Base-by-base conservation (phyloP, 2,329 filamentous ascomycete genomes). In the Colletotrichum kahawae region DNA sequence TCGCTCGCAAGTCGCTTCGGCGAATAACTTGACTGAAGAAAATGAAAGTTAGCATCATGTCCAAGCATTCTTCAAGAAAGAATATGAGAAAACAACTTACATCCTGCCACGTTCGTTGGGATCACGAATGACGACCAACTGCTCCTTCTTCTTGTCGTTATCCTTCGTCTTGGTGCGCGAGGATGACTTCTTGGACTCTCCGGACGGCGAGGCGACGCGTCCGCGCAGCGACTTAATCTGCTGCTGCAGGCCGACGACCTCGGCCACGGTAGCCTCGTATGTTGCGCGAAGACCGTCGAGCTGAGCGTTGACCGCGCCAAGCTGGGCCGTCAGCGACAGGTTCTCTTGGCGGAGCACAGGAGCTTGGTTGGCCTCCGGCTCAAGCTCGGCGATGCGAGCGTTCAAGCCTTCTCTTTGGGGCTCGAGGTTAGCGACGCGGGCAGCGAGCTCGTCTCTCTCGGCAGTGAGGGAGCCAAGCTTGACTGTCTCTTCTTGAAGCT, bases 61-160 rank as follows among this genome's bases (percentile, higher is more conserved):
- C 24, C 4, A 1, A n/a, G 5, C 10, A 31, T 5, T 27, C 13
- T 1, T 60, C 4, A 43, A 27, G 14, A 16, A 7, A 48, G 9
- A 4, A 27, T 16, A 27, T 33, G 13, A 31, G 8, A 16, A 7
- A 1, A 16, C 7, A 9, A 70, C 76, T 77, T 48, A 77, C 76
- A 77, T 75, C 27, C 64, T 70, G n/a, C 71, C 71, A 24, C 76
- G 71, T 29, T 77, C 76, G 21, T 67, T 75, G 33, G 76, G 76
- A 62, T 77, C 72, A 4, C 76, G 71, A 8, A 77, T 68, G 3
- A 77, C 75, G 21, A 77, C 75, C 66, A 77, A 33, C 67, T 77
- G 74, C 24, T 76, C 74, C 65, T 74, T 68, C 68, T 77, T 77
- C 66, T 77, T 76, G 14, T 76, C 76, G 33, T 57, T 63, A 7